Conservation (phyloP, 106 monocot genomes). For the Dendrobium officinale region DNA sequence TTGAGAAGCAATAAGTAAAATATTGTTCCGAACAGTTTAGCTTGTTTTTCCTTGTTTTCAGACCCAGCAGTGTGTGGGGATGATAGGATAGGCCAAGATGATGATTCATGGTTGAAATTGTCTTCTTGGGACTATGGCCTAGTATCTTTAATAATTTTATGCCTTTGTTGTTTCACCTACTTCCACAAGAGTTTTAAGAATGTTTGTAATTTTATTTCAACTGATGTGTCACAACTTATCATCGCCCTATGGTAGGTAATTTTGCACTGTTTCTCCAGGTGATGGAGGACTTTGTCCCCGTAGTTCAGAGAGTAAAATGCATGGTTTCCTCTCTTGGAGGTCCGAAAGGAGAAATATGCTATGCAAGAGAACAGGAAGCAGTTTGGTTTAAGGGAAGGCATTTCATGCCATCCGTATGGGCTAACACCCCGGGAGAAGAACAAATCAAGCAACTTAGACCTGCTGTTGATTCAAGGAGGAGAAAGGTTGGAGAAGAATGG, state of each 20-base stretch:
- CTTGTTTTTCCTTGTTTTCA: neutral
- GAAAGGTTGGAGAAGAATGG: constrained; percentile 98
- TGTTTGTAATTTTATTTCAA: neutral
- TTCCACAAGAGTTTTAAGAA: neutral
- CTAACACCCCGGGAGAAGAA: constrained; percentile 76
- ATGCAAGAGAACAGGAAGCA: constrained; percentile 85
- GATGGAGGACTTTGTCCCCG: constrained; percentile 71
- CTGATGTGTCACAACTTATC: neutral
- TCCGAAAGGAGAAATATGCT: constrained; percentile 81
- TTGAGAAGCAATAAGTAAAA: too few relatives aligned
- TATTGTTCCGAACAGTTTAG: neutral
- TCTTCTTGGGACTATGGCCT: neutral
- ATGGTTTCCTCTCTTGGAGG: constrained; percentile 68
- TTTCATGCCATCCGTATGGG: constrained; percentile 77
- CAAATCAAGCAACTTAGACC: constrained; percentile 82
- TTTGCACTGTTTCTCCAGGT: constrained; percentile 31
- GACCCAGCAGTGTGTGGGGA: neutral
- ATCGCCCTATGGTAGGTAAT: neutral
- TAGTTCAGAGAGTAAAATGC: constrained; percentile 77
- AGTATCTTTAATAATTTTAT: neutral
- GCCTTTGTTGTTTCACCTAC: neutral
- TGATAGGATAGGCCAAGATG: neutral
- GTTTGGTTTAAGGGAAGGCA: constrained; percentile 96
- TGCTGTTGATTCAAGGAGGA: constrained; percentile 90
- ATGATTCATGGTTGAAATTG: neutral